Base-by-base conservation (phyloP, 1,284 basidiomycete genomes). In the Meripilus lineatus region DNA sequence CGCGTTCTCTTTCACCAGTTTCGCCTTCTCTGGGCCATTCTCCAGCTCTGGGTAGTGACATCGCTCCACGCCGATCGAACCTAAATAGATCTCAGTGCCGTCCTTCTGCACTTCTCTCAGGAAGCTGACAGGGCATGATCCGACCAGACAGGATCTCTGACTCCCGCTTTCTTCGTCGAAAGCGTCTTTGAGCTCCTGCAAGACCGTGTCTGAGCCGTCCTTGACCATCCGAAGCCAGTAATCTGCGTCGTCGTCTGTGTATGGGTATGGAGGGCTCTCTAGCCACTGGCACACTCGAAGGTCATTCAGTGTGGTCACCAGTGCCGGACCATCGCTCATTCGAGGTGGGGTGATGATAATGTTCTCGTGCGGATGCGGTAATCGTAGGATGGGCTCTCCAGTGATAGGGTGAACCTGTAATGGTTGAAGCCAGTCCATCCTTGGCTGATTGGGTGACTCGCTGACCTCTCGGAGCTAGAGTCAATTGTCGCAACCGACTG, bases 321-420 rank as follows among this genome's bases (percentile, higher is more conserved):
- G 45, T 20, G 51, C 50, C 11, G 61, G 55, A 11, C 53, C 66
- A 53, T 83, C 80, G 39, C 60, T 67, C 26, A 57, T 41, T 32
- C 80, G 73, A 22, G 75, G 73, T 22, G 80, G 72, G 1, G 80
- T 84, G 22, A 83, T 53, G 50, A 84, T 75, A 50, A 83, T 74
- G 49, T 74, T 73, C 32, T 66, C 56, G 46, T 67, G 65, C 32
- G 76, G 76, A 41, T 59, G 53, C 13, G 63, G 64, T 26, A 81
- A 65, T 18, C 24, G 43, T n/a, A 42, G 47, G 30, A 33, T 44
- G 4, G 47, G 42, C 32, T 48, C 47, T 15, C 39, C 30, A 1
- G 56, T 59, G 21, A 35, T 15, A 10, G 50, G 45, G 40, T 59
- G 48, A 38, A 59, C 49, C 40, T 52, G 44, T 1, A 58, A 44